Conservation (phyloP, 1,139 yeast species). For the Saccharomyces hybrid region DNA sequence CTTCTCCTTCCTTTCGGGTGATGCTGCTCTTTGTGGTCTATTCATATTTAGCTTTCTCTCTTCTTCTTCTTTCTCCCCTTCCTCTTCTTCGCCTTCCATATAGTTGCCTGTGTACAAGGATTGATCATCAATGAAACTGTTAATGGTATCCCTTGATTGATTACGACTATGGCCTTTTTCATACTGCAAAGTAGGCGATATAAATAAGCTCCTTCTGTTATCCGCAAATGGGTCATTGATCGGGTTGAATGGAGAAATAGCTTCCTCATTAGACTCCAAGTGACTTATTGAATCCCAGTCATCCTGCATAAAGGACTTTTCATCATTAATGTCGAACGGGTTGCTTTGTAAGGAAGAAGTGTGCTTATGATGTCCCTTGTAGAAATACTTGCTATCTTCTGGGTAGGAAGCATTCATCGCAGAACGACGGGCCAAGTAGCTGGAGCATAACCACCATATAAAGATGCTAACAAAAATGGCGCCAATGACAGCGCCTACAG, state of each 20-base stretch:
- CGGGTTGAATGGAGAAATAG: constrained; percentile 8
- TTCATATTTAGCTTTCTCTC: constrained; percentile 4
- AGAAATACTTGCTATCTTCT: neutral
- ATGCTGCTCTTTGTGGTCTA: constrained; percentile 25
- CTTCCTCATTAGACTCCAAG: neutral
- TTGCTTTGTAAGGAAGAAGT: neutral
- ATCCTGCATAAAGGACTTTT: constrained; percentile 5
- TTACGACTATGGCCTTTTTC: constrained; percentile 2
- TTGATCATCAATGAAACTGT: neutral
- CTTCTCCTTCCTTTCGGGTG: constrained; percentile 25
- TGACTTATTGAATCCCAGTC: neutral
- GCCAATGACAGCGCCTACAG: constrained; percentile 64
- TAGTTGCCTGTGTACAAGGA: neutral
- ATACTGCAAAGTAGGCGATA: constrained; percentile 64
- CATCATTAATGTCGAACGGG: constrained; percentile 2
- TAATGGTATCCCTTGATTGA: constrained; percentile 8
- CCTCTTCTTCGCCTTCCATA: neutral
- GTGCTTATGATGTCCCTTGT: neutral
- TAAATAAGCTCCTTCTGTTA: constrained; percentile 42
- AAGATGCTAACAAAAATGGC: constrained; percentile 28
- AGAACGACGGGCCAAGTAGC: constrained; percentile 12
- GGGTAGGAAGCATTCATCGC: neutral
- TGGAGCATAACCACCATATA: constrained; percentile 20
- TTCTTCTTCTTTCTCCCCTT: neutral
- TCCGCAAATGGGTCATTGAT: constrained; percentile 12